phyloP scores from a whole-genome alignment of 2,329 filamentous ascomycete genomes.

The Fusarium brachygibbosum region DNA sequence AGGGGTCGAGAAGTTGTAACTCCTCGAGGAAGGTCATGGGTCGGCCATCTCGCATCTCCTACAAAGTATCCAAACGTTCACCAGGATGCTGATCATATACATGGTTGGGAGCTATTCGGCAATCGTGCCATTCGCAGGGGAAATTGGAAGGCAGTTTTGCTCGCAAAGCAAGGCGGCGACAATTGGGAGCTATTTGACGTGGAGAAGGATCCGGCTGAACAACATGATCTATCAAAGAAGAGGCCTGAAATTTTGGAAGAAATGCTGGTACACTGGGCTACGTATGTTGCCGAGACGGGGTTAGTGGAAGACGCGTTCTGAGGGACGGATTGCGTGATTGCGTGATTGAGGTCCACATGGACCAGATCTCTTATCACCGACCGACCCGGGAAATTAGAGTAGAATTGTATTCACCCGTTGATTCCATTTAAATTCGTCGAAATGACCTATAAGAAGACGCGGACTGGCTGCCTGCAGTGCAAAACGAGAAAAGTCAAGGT shows the following conservation, averaged over 20 bases:
- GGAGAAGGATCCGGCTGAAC: conserved; percentile 12
- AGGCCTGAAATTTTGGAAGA: conserved; percentile 20
- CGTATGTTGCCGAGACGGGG: conserved; percentile 13
- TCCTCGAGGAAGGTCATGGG: conserved; percentile 30
- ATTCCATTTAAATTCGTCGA: background rate
- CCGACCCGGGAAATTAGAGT: background rate
- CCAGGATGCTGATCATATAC: conserved; percentile 59
- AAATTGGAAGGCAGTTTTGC: conserved; percentile 66
- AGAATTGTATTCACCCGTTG: background rate
- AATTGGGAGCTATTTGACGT: conserved; percentile 32
- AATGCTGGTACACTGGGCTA: conserved; percentile 13
- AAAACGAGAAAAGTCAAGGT: conserved; percentile 14
- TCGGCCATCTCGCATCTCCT: conserved; percentile 9
- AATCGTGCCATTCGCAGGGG: conserved; percentile 65
- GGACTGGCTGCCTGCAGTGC: conserved; percentile 2
- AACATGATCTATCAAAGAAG: background rate
- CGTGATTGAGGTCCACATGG: conserved; percentile 1
- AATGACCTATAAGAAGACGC: conserved; percentile 13
- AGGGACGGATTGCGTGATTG: background rate
- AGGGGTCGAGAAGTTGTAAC: conserved; percentile 30
- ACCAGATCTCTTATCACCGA: background rate
- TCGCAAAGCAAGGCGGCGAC: background rate
- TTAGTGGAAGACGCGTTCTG: conserved; percentile 14
- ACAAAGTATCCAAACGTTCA: conserved; percentile 23
- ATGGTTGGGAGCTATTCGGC: conserved; percentile 70